Base-by-base conservation (phyloP, 1,284 basidiomycete genomes). In the Apiotrichum laibachii region DNA sequence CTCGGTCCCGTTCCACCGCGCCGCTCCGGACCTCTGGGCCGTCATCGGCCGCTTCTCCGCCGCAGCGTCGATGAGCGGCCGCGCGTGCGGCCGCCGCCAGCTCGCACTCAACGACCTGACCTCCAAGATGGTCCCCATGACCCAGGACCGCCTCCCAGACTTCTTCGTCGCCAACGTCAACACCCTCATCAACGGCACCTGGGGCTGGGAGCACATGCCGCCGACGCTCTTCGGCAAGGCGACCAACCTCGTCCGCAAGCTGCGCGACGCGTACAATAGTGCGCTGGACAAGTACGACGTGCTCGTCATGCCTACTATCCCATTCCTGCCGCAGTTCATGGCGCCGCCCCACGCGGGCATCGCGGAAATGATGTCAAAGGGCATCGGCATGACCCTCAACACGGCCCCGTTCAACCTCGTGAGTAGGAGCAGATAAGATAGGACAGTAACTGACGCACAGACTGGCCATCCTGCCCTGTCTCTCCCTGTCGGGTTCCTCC, bases 291-390 rank as follows among this genome's bases (percentile, higher is more conserved):
- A 51, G 50, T 80, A 77, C 59, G 80, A 82, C 59, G 71, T 82
- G 7, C 67, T 83, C 10, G 65, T 82, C 45, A 81, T 81, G 72
- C 82, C 82, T 9, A 83, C 82, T 2, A 70, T 68, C 26, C 68
- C 68, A 2, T 58, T 59, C 53, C 57, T 72, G 8, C 57, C 69
- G 7, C 53, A 57, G 15, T 60, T 57, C 16, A 56, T 69, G 2
- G 46, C 60, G 0, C 61, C 45, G 34, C 46, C 49, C 6, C 46
- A 52, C 9, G 57, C 62, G 2, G 42, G 50, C 9, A 59, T 65
- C 1, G 45, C 42, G 2, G 64, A 63, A 22, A 42, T 60, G 33
- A 69, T 72, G 71, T 44, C 55, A 12, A 67, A 64, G 44, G 56
- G 63, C 6, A 55, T 53, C 7, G 71, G 71, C 5, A 53, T 67